Conservation (phyloP, 2,329 filamentous ascomycete species). For the Aspergillus tamarii region DNA sequence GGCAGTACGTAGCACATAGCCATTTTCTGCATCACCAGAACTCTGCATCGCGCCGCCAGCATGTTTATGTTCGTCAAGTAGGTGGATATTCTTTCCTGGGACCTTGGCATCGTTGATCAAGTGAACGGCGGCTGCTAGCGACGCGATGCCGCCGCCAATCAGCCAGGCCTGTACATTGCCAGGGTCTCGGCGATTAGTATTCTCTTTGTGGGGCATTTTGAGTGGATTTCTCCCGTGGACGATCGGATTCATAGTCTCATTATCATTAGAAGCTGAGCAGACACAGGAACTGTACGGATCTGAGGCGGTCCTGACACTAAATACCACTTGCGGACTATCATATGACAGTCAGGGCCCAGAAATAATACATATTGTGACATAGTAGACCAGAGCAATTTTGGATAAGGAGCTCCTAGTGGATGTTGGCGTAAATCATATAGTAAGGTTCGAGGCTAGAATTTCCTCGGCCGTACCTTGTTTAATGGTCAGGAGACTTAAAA, state of each 20-base stretch:
- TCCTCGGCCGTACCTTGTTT: no score
- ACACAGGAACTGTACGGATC: not conserved
- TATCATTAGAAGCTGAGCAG: no score
- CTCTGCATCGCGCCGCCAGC: slow-evolving; percentile 39
- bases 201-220: not conserved
- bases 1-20: slow-evolving; percentile 39
- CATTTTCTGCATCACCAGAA: slow-evolving; percentile 31
- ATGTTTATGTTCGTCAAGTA: slow-evolving; percentile 35
- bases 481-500: not conserved
- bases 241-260: not conserved
- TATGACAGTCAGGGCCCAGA: not conserved
- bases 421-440: not conserved
- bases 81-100: slow-evolving; percentile 36
- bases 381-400: not conserved
- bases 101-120: slow-evolving; percentile 41
- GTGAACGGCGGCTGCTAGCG: slow-evolving; percentile 40
- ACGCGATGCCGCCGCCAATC: slow-evolving; percentile 42
- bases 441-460: no score
- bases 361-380: not conserved
- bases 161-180: slow-evolving; percentile 34
- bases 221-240: not conserved
- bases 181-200: slow-evolving; percentile 10
- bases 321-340: not conserved
- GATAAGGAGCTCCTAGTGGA: not conserved
- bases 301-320: not conserved